phyloP scores from a whole-genome alignment of 108 stramenopile genomes.

The Conticribra guillardii region DNA sequence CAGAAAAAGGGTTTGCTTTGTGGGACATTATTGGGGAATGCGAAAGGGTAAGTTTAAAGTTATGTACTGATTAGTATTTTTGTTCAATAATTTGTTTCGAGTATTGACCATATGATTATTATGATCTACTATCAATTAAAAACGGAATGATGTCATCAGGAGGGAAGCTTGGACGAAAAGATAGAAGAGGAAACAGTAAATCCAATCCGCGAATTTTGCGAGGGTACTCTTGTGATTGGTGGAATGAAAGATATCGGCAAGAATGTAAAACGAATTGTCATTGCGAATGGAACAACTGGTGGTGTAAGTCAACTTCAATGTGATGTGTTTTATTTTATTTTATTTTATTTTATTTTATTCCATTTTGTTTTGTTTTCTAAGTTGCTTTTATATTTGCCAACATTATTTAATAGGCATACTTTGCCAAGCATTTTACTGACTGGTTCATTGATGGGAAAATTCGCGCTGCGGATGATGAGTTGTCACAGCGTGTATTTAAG shows the following conservation, averaged over 20 bases:
- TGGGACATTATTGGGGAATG: slow-evolving; percentile 84
- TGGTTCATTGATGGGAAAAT: slow-evolving; percentile 72
- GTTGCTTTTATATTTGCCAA: no score
- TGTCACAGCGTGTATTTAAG: slow-evolving; percentile 55
- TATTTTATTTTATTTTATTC: no score
- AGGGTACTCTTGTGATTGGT: slow-evolving; percentile 17
- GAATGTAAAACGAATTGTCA: slow-evolving; percentile 65
- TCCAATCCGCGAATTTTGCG: slow-evolving; percentile 67
- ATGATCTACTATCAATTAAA: background rate
- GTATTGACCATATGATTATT: slow-evolving; percentile 1
- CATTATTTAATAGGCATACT: no score
- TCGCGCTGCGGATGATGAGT: slow-evolving; percentile 39
- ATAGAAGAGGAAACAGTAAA: slow-evolving; percentile 68
- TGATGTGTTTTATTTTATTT: no score
- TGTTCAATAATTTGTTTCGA: no score
- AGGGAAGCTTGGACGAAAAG: slow-evolving; percentile 63
- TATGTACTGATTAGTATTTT: no score
- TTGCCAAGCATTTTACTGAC: slow-evolving; percentile 65
- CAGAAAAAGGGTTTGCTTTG: slow-evolving; percentile 71
- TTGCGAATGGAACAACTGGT: slow-evolving; percentile 77
- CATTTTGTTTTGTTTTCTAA: no score
- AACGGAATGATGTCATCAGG: background rate
- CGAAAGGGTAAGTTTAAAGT: slow-evolving; percentile 37
- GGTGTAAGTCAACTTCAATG: no score
- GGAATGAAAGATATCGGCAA: slow-evolving; percentile 22